Evolutionary conservation across 768 basidiomycete genomes (phyloP).

Genomic region (Terana coerulea): DNA sequence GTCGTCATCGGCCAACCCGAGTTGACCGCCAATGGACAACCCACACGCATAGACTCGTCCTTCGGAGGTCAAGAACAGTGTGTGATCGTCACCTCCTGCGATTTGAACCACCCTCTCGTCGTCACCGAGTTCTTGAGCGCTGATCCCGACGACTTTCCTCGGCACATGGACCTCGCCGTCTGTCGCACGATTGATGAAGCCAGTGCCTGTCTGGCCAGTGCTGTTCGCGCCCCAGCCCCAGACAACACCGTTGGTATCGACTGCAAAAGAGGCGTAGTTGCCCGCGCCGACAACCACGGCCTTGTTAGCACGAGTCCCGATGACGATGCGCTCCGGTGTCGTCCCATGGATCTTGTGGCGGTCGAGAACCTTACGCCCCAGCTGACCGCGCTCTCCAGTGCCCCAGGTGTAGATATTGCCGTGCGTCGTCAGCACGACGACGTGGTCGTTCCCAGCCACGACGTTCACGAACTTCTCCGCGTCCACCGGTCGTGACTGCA

Average conservation of each 20-base stretch:
- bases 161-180: constrained; percentile 61
- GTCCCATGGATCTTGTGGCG: constrained; percentile 88
- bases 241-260: constrained; percentile 76
- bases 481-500: constrained; percentile 59
- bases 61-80: constrained; percentile 78
- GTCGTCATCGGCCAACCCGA: constrained; percentile 75
- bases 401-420: constrained; percentile 90
- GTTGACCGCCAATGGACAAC: constrained; percentile 76
- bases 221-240: constrained; percentile 96
- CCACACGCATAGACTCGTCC: constrained; percentile 89
- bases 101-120: constrained; percentile 65
- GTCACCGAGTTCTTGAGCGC: constrained; percentile 52
- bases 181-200: constrained; percentile 37
- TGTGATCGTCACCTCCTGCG: constrained; percentile 82
- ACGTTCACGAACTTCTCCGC: constrained; percentile 70
- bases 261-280: constrained; percentile 84
- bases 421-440: constrained; percentile 83
- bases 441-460: constrained; percentile 83
- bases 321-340: constrained; percentile 77
- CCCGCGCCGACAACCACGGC: constrained; percentile 77
- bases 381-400: constrained; percentile 84
- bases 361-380: constrained; percentile 87
- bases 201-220: constrained; percentile 78
- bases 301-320: constrained; percentile 64
- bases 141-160: constrained; percentile 56